These are phyloP conservation scores for Lecanosticta acicola DNA, from an alignment of 2,329 filamentous ascomycete species.

Conservation along the genomic window DNA sequence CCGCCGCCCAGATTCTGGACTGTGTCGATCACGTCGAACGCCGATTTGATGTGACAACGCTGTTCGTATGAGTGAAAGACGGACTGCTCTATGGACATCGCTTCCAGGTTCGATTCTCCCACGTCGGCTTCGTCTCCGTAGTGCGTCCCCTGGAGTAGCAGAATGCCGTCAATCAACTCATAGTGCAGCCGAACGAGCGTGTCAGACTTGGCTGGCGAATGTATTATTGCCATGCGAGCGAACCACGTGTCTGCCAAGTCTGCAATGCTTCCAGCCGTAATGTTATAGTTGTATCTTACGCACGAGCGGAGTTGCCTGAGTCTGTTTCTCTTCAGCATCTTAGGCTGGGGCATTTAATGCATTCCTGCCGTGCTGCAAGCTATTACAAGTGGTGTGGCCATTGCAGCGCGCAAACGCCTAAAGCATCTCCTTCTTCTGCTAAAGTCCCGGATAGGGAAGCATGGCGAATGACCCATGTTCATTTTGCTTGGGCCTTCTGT, in stretches of 20 bases:
- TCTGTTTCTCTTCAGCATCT: slow-evolving; percentile 21
- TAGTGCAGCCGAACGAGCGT: slow-evolving; percentile 15
- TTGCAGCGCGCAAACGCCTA: slow-evolving; percentile 16
- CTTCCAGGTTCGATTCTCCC: slow-evolving; percentile 12
- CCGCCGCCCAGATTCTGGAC: slow-evolving; percentile 10
- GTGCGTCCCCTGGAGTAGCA: slow-evolving; percentile 17
- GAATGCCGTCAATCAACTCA: slow-evolving; percentile 12
- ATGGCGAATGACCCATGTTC: not conserved
- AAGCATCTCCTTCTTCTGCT: too few relatives aligned
- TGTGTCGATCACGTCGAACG: slow-evolving; percentile 11
- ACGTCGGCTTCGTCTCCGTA: slow-evolving; percentile 15
- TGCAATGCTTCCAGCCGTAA: slow-evolving; percentile 16
- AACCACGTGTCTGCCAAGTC: slow-evolving; percentile 17
- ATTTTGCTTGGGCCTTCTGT: slow-evolving; percentile 1
- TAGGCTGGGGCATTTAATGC: slow-evolving; percentile 22
- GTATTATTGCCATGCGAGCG: slow-evolving; percentile 16
- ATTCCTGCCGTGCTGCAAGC: too few relatives aligned
- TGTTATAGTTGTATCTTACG: slow-evolving; percentile 19
- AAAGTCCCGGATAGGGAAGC: too few relatives aligned
- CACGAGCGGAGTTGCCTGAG: too few relatives aligned
- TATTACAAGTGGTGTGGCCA: too few relatives aligned
- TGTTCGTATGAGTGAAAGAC: slow-evolving; percentile 9
- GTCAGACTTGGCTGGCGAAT: slow-evolving; percentile 16
- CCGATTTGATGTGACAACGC: slow-evolving; percentile 9
- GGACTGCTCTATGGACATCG: slow-evolving; percentile 7